Percentiles rank a stretch among this genome's conserved stretches.
Conservation (phyloP, 306 rosid species). For the Prunus mira region DNA sequence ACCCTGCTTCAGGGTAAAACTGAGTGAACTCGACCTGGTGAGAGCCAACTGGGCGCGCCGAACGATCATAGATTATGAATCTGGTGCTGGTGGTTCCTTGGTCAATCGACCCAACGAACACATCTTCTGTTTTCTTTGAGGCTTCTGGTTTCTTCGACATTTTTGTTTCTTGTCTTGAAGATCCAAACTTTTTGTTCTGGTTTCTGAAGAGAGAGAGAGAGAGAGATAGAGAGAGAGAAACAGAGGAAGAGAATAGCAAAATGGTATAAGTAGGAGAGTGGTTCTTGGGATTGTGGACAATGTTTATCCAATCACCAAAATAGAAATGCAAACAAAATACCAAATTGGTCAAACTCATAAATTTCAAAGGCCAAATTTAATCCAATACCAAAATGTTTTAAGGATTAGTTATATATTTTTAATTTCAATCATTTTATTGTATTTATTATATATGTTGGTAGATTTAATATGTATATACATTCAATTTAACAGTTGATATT, state of each 20-base stretch:
- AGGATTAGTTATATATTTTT: too few species aligned
- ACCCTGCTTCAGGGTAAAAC: conserved; percentile 83
- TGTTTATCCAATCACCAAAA: not conserved
- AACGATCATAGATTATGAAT: conserved; percentile 65
- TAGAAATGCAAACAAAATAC: not conserved
- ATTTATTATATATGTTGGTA: too few species aligned
- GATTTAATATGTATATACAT: too few species aligned
- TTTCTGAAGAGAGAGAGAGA: not conserved
- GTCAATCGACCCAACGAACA: conserved; percentile 69
- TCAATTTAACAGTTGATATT: accelerated
- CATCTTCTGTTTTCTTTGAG: conserved; percentile 35
- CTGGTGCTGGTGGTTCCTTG: conserved; percentile 92
- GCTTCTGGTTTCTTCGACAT: conserved; percentile 4
- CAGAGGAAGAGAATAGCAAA: not conserved
- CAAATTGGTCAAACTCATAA: not conserved
- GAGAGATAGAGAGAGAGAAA: not conserved
- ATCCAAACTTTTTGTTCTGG: not conserved
- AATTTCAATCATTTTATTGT: too few species aligned
- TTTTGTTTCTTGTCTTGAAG: not conserved
- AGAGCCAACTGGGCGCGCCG: conserved; percentile 45
- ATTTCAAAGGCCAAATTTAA: not conserved
- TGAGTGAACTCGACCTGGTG: conserved; percentile 96
- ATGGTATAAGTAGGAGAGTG: not conserved
- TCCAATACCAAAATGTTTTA: too few species aligned
- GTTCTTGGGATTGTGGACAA: not conserved